Evolutionary conservation across 306 rosid species (phyloP).

Genomic region (Luffa aegyptiaca): DNA sequence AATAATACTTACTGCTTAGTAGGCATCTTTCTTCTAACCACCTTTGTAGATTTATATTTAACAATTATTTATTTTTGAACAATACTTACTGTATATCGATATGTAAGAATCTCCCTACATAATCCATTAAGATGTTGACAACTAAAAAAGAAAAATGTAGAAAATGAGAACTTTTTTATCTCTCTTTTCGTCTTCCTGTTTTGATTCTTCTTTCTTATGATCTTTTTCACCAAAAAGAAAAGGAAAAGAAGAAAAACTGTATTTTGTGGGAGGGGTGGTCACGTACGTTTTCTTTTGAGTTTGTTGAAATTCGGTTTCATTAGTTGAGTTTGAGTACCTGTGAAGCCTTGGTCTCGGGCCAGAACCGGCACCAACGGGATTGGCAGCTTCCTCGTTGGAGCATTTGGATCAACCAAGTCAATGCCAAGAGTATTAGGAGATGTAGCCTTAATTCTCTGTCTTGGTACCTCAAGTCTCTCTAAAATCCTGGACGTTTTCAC

Average conservation of each 20-base stretch:
- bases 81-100: too few species aligned
- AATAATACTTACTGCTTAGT: too few species aligned
- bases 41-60: too few species aligned
- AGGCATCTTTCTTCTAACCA: too few species aligned
- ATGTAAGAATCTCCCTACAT: too few species aligned
- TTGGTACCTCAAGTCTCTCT: constrained; percentile 77
- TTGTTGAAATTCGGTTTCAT: constrained; percentile 64
- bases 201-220: too few species aligned
- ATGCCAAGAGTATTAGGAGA: constrained; percentile 27
- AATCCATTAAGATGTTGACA: too few species aligned
- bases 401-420: constrained; percentile 17
- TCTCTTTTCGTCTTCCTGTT: too few species aligned
- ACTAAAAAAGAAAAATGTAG: too few species aligned
- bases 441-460: constrained; percentile 33
- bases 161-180: too few species aligned
- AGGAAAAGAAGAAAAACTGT: neutral
- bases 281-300: constrained; percentile 45
- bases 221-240: too few species aligned
- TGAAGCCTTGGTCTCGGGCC: constrained; percentile 25
- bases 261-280: constrained; percentile 1
- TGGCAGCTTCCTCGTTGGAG: constrained; percentile 32
- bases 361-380: constrained; percentile 28
- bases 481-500: constrained; percentile 62
- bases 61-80: too few species aligned
- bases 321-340: constrained; percentile 45